phyloP scores from a whole-genome alignment of 306 rosid species.

The Ormosia semicastrata region DNA sequence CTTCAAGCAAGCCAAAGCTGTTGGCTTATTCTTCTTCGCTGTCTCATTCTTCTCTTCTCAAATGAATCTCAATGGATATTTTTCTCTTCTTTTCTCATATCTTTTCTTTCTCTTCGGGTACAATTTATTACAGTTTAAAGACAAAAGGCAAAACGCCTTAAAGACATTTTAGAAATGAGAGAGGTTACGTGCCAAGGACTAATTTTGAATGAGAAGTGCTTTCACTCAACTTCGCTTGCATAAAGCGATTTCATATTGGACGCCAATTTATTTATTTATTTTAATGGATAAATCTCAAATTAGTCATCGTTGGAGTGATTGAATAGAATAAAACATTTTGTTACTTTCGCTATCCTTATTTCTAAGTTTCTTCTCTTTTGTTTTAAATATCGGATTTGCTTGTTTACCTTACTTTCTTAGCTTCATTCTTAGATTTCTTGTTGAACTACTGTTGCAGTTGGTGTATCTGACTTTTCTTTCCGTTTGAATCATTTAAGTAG shows the following conservation, averaged over 20 bases:
- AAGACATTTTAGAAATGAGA: background rate
- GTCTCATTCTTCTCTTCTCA: slow-evolving; percentile 13
- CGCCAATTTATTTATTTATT: background rate
- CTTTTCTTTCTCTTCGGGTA: background rate
- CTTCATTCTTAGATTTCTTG: background rate
- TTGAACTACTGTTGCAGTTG: background rate
- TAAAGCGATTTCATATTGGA: background rate
- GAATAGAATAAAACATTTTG: background rate
- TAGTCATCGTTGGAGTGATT: background rate
- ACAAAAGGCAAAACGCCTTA: background rate
- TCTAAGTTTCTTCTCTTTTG: background rate
- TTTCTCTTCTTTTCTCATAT: too few species aligned
- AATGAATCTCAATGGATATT: background rate
- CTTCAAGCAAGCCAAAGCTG: slow-evolving; percentile 25
- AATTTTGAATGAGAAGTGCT: background rate
- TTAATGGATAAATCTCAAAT: background rate
- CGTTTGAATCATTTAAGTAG: background rate
- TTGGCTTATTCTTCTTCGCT: slow-evolving; percentile 27
- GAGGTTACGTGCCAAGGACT: slow-evolving; percentile 25
- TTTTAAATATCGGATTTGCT: background rate
- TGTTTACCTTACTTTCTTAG: background rate
- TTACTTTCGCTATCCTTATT: background rate
- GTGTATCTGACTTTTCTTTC: background rate
- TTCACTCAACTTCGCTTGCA: background rate
- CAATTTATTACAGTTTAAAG: background rate